These are phyloP conservation scores for Prunella vulgaris DNA, from an alignment of 257 asterid species.

Conservation along the genomic window DNA sequence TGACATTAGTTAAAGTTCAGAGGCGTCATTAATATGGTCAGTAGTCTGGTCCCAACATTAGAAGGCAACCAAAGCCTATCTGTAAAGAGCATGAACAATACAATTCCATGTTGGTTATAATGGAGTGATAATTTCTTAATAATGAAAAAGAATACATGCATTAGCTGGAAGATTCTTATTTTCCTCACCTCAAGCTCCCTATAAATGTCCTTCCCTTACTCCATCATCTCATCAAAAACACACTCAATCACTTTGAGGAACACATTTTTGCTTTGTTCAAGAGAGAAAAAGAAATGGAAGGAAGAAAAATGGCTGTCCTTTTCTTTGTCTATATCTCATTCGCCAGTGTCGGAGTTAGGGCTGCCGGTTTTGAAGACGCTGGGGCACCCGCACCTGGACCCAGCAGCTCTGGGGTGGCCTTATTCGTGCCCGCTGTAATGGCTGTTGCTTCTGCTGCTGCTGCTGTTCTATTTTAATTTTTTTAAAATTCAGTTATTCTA, in stretches of 20 bases:
- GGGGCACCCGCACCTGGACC: slow-evolving; percentile 21
- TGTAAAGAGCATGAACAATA: slow-evolving; percentile 6
- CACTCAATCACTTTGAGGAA: not conserved
- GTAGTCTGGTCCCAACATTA: not conserved
- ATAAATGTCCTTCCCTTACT: not conserved
- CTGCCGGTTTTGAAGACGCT: slow-evolving; percentile 6
- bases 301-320: not conserved
- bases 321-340: not conserved
- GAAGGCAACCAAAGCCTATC: slow-evolving; percentile 10
- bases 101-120: slow-evolving; percentile 8
- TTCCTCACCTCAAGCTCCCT: not conserved
- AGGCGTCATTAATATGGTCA: no score
- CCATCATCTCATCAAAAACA: not conserved
- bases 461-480: slow-evolving; percentile 4
- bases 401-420: slow-evolving; percentile 18
- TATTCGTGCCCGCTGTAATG: slow-evolving; percentile 8
- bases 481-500: not conserved
- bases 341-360: not conserved
- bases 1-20: no score
- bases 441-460: slow-evolving; percentile 6
- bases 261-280: not conserved
- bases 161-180: slow-evolving; percentile 22
- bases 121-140: not conserved
- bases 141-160: not conserved
- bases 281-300: slow-evolving; percentile 17